Evolutionary conservation across 805 yeast species (phyloP), one percentile per base, ranked within the genome.

Genomic region (Starmera quercuum): DNA sequence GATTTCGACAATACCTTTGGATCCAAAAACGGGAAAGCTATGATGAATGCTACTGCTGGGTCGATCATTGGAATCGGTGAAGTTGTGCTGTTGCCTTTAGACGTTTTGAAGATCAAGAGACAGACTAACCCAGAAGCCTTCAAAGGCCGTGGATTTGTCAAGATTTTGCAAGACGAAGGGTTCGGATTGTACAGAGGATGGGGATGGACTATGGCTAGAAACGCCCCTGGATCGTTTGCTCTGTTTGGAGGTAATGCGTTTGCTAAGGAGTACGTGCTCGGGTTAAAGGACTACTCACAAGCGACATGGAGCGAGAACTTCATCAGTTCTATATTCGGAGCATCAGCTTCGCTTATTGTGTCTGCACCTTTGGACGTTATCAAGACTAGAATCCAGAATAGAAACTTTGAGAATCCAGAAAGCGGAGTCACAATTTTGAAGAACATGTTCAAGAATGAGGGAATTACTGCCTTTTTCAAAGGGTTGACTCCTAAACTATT

Each of bases 151-250:
- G 97, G 98, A 9, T 88, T 92, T 65, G 40, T 88, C 46, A 82
- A 74, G 61, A 85, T 92, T 53, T 57, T 92, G 40, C 54, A 68
- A 36, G 98, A 92, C 56, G 98, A 92, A 65, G 97, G 98, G 14
- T 71, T 86, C 39, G 86, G 92, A 17, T 70, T 92, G 48, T 92
- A 92, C 68, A 74, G 96, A 58, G 99, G 99, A 46, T 88, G 97
- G 95, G 97, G 97, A 38, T 92, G 99, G 99, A 92, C 99, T 39
- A 95, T 95, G 48, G 99, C 99, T 29, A 82, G 99, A 75, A 92
- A 92, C 59, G 97, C 97, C 3, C 99, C 99, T 25, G 99, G 99
- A 39, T 86, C 96, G 2, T 92, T 92, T 56, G 95, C 97, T 13
- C 69, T 92, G 37, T 92, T 92, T 49, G 99, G 99, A 48, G 99